Conservation (phyloP, 257 asterid species). For the Primulina huaijiensis region DNA sequence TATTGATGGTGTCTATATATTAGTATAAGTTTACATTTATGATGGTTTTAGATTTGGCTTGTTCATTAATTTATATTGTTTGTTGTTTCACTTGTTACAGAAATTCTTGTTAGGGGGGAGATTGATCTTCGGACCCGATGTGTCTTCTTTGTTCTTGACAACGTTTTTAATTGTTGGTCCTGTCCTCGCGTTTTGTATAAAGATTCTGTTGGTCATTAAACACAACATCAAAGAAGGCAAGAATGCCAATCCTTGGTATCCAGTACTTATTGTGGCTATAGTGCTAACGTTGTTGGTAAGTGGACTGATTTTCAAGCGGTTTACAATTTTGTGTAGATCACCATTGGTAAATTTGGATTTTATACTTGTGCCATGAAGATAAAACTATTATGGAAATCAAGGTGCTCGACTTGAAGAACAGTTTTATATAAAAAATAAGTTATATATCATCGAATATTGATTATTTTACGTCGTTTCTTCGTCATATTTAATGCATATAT, state of each 20-base stretch:
- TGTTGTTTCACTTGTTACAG: conserved; percentile 44
- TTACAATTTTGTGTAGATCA: background rate
- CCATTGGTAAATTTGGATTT: background rate
- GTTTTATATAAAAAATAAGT: conserved; percentile 10
- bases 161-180: conserved; percentile 59
- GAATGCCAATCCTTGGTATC: conserved; percentile 55
- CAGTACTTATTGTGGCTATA: conserved; percentile 50
- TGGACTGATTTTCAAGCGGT: conserved; percentile 11
- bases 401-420: background rate
- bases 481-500: background rate
- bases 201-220: conserved; percentile 37
- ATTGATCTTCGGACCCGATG: conserved; percentile 90
- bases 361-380: conserved; percentile 2
- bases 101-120: conserved; percentile 87
- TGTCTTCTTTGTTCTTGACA: conserved; percentile 61
- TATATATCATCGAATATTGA: background rate
- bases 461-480: background rate
- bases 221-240: conserved; percentile 34
- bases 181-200: conserved; percentile 58
- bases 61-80: conserved; percentile 2
- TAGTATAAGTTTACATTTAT: too few species aligned
- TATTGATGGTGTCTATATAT: background rate
- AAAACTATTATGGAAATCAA: background rate
- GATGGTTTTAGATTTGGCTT: conserved; percentile 7
- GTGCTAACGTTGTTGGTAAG: conserved; percentile 68